A percentile compares a stretch with the other conserved stretches of the same genome.
Conservation (phyloP, 2,329 filamentous ascomycete species). For the Cladosporium sp. region DNA sequence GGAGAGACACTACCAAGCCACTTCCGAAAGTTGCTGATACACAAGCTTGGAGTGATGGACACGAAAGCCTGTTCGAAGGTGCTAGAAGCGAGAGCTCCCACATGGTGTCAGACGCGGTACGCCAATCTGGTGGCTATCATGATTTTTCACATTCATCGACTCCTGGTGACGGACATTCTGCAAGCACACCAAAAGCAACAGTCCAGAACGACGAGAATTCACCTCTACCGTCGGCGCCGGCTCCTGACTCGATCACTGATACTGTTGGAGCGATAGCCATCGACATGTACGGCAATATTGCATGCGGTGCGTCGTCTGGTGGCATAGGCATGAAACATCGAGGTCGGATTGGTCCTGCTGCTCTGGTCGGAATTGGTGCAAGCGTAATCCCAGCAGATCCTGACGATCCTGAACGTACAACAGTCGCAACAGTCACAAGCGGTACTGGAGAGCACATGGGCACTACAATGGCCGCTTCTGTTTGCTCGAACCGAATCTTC, state of each 20-base stretch:
- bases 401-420: slow-evolving; percentile 66
- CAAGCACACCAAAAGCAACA: background rate
- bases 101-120: background rate
- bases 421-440: slow-evolving; percentile 83
- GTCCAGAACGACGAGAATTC: slow-evolving; percentile 21
- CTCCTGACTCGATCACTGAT: slow-evolving; percentile 72
- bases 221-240: background rate
- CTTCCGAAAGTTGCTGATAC: background rate
- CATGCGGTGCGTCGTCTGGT: slow-evolving; percentile 91
- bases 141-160: background rate
- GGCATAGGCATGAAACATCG: slow-evolving; percentile 98
- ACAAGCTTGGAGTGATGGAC: slow-evolving; percentile 3
- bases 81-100: background rate
- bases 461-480: slow-evolving; percentile 85
- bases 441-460: slow-evolving; percentile 98
- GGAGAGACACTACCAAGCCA: background rate
- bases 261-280: slow-evolving; percentile 96
- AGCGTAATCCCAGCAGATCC: slow-evolving; percentile 78
- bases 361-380: slow-evolving; percentile 86
- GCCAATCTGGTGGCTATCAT: background rate
- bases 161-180: background rate
- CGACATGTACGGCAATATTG: slow-evolving; percentile 81
- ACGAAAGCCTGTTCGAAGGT: background rate
- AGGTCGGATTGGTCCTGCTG: slow-evolving; percentile 87
- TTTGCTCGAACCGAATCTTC: slow-evolving; percentile 83